Base-by-base conservation (phyloP, 2,329 filamentous ascomycete species). In the Fusarium sp. region DNA sequence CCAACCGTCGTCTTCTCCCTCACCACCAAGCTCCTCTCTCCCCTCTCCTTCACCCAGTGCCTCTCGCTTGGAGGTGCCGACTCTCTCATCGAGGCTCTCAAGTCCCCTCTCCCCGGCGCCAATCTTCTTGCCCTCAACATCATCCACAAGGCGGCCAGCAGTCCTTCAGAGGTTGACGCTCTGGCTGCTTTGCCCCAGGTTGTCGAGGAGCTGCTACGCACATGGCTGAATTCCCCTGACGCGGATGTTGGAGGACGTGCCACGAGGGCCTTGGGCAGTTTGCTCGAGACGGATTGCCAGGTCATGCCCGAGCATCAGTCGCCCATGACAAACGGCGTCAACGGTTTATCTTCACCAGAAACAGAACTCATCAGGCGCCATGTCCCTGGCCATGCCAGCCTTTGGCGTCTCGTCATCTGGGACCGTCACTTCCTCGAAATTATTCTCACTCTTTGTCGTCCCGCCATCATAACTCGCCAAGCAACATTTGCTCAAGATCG, bases 71-170 rank as follows among this genome's bases (percentile, higher is more conserved):
- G 84, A 10, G 80, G 83, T 24, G 78, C 82, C 39, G 77, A 81
- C 6, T 77, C 81, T 12, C 72, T 88, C 4, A 74, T 85, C 43
- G 77, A 78, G 34, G 85, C 85, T 24, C 76, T 88, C 13, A 73
- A 73, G 42, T 86, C 85, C 1, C 80, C 83, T 2, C 77, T 84
- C 1, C 79, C 85, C 0, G 82, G 84, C 3, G 84, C 83, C 28
- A 86, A 86, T 69, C 75, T 87, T 13, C 81, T 89, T 24, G 85
- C 81, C 67, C 78, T 89, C 65, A 74, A 80, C 49, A 78, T 88
- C 50, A 68, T 88, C 26, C 77, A 83, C 58, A 88, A 88, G 67
- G 85, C 84, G 5, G 75, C 82, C 22, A 71, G 73, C 13, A 76
- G 76, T 4, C 79, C 83, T 11, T 72, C 76, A 46, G 82, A 86